Base-by-base conservation (phyloP, 2,329 filamentous ascomycete species). In the Phyllachora maydis region DNA sequence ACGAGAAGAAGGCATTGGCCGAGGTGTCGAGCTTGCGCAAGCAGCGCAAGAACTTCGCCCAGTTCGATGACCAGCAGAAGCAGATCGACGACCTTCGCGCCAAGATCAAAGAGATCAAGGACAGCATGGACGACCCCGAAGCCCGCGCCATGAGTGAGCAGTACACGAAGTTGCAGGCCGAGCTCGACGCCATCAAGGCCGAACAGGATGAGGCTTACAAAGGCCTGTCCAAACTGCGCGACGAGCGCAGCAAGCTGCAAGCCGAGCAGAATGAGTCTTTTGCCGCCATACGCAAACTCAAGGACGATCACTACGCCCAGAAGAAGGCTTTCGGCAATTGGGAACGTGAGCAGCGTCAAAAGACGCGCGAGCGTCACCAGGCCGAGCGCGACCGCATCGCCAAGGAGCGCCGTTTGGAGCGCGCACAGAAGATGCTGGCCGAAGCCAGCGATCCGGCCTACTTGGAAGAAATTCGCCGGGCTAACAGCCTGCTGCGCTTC, bases 141-240 rank as follows among this genome's bases (percentile, higher is more conserved):
- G 67, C 75, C 36, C 85, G 81, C 56, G 79, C 79, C 5, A 59
- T 93, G 29, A 81, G 71, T 40, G 82, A 93, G 32, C 67, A 75
- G 45, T 95, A 91, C 58, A 71, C 65, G 42, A 65, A 67, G 47
- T 69, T 93, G 42, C 77, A 88, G 54, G 67, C 72, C 35, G 83
- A 98, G 56, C 61, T 95, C 24, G 82, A 95, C 46, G 49, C 56
- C 30, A 78, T 98, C 56, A 92, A 90, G 59, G 75, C 74, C 22
- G 78, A 92, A 56, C 79, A 92, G 51, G 82, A 95, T 41, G 69
- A 74, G 35, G 79, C 73, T 17, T 91, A 75, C 65, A 90, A 91
- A 65, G 77, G 70, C 55, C 56, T 93, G 29, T 83, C 81, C 37
- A 50, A 62, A 27, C 69, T 95, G 32, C 72, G 78, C 27, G 85